These are phyloP conservation scores for Candida caryicola DNA, from an alignment of 805 yeast species.

Conservation along the genomic window DNA sequence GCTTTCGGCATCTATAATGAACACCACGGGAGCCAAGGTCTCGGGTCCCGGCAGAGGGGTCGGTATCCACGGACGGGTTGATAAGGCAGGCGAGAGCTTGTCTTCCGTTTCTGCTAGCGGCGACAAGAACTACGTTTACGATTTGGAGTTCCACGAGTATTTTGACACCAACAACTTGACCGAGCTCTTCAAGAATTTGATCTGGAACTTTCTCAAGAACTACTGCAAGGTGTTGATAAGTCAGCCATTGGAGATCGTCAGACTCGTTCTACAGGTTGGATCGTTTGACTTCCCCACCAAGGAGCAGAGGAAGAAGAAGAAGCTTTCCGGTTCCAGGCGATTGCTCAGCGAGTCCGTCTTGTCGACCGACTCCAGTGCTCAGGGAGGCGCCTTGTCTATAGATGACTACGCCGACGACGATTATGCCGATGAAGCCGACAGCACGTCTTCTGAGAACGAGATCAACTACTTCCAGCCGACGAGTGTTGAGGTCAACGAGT, in stretches of 20 bases:
- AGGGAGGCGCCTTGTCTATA: neutral
- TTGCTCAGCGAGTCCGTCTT: conserved; percentile 4
- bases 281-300: conserved; percentile 38
- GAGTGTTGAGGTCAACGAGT: conserved; percentile 9
- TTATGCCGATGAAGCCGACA: conserved; percentile 5
- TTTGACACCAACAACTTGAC: conserved; percentile 57
- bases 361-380: conserved; percentile 14
- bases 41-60: conserved; percentile 16
- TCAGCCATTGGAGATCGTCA: conserved; percentile 86
- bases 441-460: conserved; percentile 20
- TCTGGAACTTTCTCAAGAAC: conserved; percentile 60
- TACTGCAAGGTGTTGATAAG: conserved; percentile 67
- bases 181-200: conserved; percentile 54
- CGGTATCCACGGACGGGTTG: conserved; percentile 13
- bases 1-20: conserved; percentile 2
- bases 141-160: conserved; percentile 64
- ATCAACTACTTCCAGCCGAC: conserved; percentile 36
- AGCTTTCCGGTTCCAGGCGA: neutral
- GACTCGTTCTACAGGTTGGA: conserved; percentile 79
- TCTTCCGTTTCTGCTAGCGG: conserved; percentile 3
- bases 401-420: neutral
- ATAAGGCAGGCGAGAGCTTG: conserved; percentile 1
- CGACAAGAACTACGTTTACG: conserved; percentile 48
- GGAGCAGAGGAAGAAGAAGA: conserved; percentile 1
- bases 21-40: conserved; percentile 7